Base-by-base conservation (phyloP, 1,284 basidiomycete genomes). In the Rhodotorula sp. region DNA sequence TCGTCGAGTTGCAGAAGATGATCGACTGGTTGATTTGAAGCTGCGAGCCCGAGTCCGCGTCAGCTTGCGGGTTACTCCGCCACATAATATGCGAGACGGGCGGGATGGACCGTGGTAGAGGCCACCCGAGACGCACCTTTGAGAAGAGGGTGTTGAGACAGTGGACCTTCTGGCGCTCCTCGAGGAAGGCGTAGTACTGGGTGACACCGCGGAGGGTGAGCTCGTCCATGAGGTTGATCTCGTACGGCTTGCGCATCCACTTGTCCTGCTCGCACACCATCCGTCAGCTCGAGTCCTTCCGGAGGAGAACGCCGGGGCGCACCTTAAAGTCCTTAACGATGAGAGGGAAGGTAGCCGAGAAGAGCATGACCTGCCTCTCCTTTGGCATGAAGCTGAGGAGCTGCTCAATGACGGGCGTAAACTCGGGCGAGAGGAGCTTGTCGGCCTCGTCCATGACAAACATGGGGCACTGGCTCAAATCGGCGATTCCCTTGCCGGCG, bases 191-290 rank as follows among this genome's bases (percentile, higher is more conserved):
- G 80, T 99, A 99, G 82, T 96, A 99, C 85, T 99, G 95, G 39
- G 95, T 98, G 64, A 99, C 96, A 86, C 95, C 95, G 77, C 92
- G 92, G 65, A 99, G 85, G 48, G 95, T 99, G 74, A 99, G 89
- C 85, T 99, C 95, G 79, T 99, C 96, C 96, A 99, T 99, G 80
- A 99, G 89, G 83, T 99, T 99, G 83, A 98, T 96, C 82, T 97
- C 94, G 82, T 96, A 91, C 13, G 95, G 94, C 74, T 90, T 88
- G 73, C 87, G 88, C 95, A 99, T 98, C 84, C 98, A 91, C 82
- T 96, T 95, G 80, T 97, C 94, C 92, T 94, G 75, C 13, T 11
- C 10, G 70, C 64, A 53, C 46, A 68, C 36, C n/a, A 57, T 10
- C 30, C 34, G 49, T 44, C 56, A 32, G n/a, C n/a, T n/a, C n/a